Evolutionary conservation across 805 yeast species (phyloP).

Genomic region (Kodamaea restingae): DNA sequence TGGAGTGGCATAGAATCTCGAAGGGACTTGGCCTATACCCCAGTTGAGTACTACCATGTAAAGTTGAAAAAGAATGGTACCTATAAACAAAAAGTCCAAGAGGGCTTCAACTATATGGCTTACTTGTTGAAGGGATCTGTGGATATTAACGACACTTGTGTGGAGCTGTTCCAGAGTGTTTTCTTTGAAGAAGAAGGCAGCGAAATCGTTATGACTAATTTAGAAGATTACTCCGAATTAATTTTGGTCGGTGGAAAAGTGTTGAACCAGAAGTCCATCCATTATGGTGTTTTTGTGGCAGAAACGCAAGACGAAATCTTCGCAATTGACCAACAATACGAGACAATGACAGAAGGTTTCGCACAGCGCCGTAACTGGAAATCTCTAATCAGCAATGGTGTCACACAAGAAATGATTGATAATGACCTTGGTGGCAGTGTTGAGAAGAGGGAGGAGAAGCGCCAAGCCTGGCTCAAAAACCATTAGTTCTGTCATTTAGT

Average conservation of each 20-base stretch:
- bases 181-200: conserved; percentile 68
- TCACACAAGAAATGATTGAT: conserved; percentile 39
- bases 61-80: conserved; percentile 61
- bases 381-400: conserved; percentile 42
- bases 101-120: conserved; percentile 62
- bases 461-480: not conserved
- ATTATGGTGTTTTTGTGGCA: conserved; percentile 90
- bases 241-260: conserved; percentile 74
- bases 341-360: conserved; percentile 1
- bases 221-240: conserved; percentile 45
- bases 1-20: conserved; percentile 72
- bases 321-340: not conserved
- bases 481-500: too few species aligned
- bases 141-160: conserved; percentile 37
- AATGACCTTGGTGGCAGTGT: conserved; percentile 34
- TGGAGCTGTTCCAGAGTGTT: conserved; percentile 47
- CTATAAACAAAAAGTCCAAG: conserved; percentile 57
- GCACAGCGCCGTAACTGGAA: conserved; percentile 51
- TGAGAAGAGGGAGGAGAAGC: conserved; percentile 23
- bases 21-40: conserved; percentile 76
- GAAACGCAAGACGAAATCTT: conserved; percentile 7
- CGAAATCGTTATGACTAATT: conserved; percentile 35
- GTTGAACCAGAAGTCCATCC: conserved; percentile 71
- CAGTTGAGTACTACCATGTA: conserved; percentile 69
- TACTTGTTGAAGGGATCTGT: conserved; percentile 61